These are phyloP conservation scores for Myxozyma monticola DNA, from an alignment of 805 yeast genomes.

Conservation along the genomic window DNA sequence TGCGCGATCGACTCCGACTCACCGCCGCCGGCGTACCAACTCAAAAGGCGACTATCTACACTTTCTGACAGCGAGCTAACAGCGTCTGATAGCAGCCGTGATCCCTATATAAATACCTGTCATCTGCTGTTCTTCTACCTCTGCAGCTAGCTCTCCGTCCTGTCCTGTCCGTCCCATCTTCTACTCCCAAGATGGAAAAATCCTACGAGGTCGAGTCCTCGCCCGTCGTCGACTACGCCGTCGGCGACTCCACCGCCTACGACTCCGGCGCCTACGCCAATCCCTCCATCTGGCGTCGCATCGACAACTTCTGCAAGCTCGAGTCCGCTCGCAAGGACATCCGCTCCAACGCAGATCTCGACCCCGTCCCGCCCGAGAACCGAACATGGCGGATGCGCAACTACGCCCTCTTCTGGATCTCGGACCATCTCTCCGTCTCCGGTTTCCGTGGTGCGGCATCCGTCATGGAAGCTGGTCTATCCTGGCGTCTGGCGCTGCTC, in stretches of 20 bases:
- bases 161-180: background rate
- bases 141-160: background rate
- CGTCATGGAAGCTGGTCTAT: constrained; percentile 46
- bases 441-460: constrained; percentile 49
- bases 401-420: constrained; percentile 38
- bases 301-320: constrained; percentile 18
- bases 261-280: constrained; percentile 1
- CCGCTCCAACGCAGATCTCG: constrained; percentile 23
- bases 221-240: constrained; percentile 5
- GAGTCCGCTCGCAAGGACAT: constrained; percentile 12
- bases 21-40: no score
- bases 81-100: no score
- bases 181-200: background rate
- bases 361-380: constrained; percentile 34
- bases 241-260: constrained; percentile 2
- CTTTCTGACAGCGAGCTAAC: no score
- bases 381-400: constrained; percentile 51
- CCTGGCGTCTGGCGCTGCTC: constrained; percentile 49
- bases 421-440: constrained; percentile 39
- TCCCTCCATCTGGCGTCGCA: constrained; percentile 12
- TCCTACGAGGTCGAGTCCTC: background rate
- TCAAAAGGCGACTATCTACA: no score
- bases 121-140: no score
- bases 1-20: no score
- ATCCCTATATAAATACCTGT: no score